These are phyloP conservation scores for Epichloe aotearoae DNA, from an alignment of 2,329 filamentous ascomycete species.

Conservation along the genomic window DNA sequence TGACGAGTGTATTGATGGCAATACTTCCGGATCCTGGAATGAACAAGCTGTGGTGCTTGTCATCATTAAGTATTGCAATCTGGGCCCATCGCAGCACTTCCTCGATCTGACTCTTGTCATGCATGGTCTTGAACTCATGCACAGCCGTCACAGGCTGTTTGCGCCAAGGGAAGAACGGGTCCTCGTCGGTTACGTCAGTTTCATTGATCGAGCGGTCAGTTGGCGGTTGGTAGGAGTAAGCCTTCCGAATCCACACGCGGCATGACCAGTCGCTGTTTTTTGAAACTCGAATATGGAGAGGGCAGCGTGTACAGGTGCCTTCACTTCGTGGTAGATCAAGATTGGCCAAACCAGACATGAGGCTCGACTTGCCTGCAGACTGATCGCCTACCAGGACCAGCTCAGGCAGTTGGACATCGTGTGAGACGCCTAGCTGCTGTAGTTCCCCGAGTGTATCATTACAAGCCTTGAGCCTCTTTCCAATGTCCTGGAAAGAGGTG, in stretches of 20 bases:
- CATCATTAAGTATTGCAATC: slow-evolving; percentile 60
- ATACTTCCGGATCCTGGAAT: slow-evolving; percentile 35
- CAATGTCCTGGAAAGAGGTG: slow-evolving; percentile 38
- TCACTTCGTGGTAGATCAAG: slow-evolving; percentile 58
- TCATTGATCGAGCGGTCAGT: slow-evolving; percentile 25
- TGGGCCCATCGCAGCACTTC: slow-evolving; percentile 62
- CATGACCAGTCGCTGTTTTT: slow-evolving; percentile 51
- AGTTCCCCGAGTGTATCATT: slow-evolving; percentile 56
- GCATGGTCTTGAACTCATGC: slow-evolving; percentile 50
- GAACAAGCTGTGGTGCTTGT: slow-evolving; percentile 36
- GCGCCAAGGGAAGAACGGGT: slow-evolving; percentile 55
- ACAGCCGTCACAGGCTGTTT: slow-evolving; percentile 30
- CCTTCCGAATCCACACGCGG: slow-evolving; percentile 48
- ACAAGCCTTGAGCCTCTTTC: slow-evolving; percentile 48
- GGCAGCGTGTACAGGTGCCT: slow-evolving; percentile 68
- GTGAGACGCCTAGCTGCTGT: slow-evolving; percentile 58
- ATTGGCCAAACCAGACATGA: slow-evolving; percentile 51
- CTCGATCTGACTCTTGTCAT: slow-evolving; percentile 49
- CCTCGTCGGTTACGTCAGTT: slow-evolving; percentile 32
- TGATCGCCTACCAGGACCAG: slow-evolving; percentile 79
- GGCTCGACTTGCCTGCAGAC: slow-evolving; percentile 65
- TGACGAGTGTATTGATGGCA: slow-evolving; percentile 20
- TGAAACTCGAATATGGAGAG: slow-evolving; percentile 64
- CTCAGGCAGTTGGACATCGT: slow-evolving; percentile 59
- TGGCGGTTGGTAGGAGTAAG: slow-evolving; percentile 44